A percentile compares a stretch with the other conserved stretches of the same genome.
These are phyloP conservation scores for Sclerotiophoma versabilis DNA, from an alignment of 2,329 filamentous ascomycete genomes.

Conservation along the genomic window DNA sequence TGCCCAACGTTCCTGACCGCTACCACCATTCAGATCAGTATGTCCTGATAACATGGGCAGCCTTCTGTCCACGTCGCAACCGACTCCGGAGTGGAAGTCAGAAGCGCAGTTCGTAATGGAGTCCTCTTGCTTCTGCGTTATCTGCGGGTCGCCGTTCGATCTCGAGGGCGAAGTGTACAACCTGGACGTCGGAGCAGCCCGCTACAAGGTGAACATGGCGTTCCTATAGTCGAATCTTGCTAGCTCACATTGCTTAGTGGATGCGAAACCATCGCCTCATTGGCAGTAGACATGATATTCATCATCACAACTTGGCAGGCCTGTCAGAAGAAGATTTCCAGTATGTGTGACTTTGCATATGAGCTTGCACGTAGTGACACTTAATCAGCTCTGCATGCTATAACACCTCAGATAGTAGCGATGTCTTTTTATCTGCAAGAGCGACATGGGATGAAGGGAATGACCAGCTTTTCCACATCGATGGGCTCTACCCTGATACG, in stretches of 20 bases:
- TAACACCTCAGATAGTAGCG: conserved; percentile 15
- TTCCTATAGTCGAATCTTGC: background rate
- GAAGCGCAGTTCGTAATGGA: conserved; percentile 33
- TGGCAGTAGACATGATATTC: conserved; percentile 14
- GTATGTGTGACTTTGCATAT: background rate
- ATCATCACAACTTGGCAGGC: conserved; percentile 10
- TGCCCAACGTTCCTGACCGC: background rate
- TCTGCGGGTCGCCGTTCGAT: conserved; percentile 38
- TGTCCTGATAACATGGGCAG: conserved; percentile 21
- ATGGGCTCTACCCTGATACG: conserved; percentile 14
- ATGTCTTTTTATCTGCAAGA: conserved; percentile 31
- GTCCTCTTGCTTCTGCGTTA: conserved; percentile 31
- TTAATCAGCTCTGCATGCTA: conserved; percentile 2
- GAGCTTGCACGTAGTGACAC: background rate
- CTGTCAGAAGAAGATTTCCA: conserved; percentile 11
- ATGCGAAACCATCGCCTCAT: conserved; percentile 32
- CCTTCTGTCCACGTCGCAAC: conserved; percentile 20
- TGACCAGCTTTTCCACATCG: conserved; percentile 25
- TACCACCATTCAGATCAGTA: background rate
- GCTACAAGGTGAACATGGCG: conserved; percentile 17
- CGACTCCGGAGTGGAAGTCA: conserved; percentile 19
- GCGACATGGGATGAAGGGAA: conserved; percentile 21
- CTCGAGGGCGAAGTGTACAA: conserved; percentile 31
- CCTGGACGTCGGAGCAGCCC: conserved; percentile 25
- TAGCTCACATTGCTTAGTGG: conserved; percentile 28